phyloP scores from a whole-genome alignment of 805 yeast species.

The Cyberlindnera nakhonratchasimensis region DNA sequence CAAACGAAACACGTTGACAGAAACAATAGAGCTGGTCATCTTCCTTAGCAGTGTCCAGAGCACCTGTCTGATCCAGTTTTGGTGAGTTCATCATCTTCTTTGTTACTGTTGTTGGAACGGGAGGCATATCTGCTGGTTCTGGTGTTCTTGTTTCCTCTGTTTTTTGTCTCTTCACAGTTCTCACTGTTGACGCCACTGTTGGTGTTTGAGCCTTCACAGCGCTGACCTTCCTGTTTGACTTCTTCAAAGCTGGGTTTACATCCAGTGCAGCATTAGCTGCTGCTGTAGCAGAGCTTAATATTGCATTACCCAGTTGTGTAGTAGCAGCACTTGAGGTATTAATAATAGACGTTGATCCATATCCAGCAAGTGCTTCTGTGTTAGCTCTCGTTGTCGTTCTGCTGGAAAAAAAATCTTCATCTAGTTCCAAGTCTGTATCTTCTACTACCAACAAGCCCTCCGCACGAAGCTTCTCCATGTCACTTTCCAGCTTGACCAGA shows the following conservation, averaged over 20 bases:
- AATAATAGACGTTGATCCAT: background rate
- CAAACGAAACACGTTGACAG: conserved; percentile 91
- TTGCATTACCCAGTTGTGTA: conserved; percentile 5
- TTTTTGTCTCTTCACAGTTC: conserved; percentile 24
- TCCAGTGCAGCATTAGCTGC: conserved; percentile 9
- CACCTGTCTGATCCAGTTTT: conserved; percentile 10
- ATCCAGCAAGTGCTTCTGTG: conserved; percentile 15
- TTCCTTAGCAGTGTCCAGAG: conserved; percentile 28
- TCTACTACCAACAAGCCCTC: conserved; percentile 72
- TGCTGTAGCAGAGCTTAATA: conserved; percentile 13
- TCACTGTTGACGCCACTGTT: conserved; percentile 2
- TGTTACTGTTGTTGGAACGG: conserved; percentile 1
- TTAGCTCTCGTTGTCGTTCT: conserved; percentile 30
- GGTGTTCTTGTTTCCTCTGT: conserved; percentile 21
- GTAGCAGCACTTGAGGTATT: conserved; percentile 13
- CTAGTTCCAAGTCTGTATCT: conserved; percentile 33
- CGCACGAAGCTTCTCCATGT: conserved; percentile 67
- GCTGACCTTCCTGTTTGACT: conserved; percentile 6
- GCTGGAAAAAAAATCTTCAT: conserved; percentile 35
- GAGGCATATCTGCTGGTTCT: conserved; percentile 12
- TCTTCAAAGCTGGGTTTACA: conserved; percentile 5
- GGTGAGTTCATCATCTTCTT: conserved; percentile 3
- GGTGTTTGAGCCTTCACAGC: conserved; percentile 18
- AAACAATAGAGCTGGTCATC: conserved; percentile 79
- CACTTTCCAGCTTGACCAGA: conserved; percentile 66